Evolutionary conservation across 768 basidiomycete species (phyloP).

Genomic region (Boletus speciosus): DNA sequence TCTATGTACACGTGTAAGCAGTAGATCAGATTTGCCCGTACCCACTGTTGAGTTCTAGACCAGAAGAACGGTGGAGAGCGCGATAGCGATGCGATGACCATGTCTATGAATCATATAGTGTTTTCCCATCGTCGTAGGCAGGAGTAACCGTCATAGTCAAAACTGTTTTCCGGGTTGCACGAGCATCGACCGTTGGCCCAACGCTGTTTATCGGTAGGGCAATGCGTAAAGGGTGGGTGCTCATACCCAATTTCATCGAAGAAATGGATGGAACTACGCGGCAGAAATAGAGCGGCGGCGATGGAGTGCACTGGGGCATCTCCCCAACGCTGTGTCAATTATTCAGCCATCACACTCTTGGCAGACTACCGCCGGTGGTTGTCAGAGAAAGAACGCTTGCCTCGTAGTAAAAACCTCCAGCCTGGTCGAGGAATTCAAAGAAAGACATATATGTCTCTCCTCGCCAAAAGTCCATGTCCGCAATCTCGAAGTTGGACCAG

Average conservation of each 20-base stretch:
- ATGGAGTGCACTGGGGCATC: conserved; percentile 92
- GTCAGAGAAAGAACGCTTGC: conserved; percentile 26
- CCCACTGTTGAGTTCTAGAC: background rate
- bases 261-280: conserved; percentile 89
- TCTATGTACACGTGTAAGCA: background rate
- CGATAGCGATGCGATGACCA: background rate
- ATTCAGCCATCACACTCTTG: background rate
- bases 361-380: background rate
- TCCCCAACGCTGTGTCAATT: conserved; percentile 70
- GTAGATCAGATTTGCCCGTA: background rate
- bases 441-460: conserved; percentile 77
- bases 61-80: background rate
- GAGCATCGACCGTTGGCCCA: conserved; percentile 26
- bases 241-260: conserved; percentile 79
- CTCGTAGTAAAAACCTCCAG: conserved; percentile 38
- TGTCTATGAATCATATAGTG: background rate
- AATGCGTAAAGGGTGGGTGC: conserved; percentile 28
- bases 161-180: conserved; percentile 19
- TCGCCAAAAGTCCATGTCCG: conserved; percentile 80
- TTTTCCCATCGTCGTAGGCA: conserved; percentile 25
- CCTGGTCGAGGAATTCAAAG: conserved; percentile 75
- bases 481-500: conserved; percentile 96
- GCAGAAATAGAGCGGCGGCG: conserved; percentile 85
- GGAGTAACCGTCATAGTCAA: conserved; percentile 30
- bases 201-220: conserved; percentile 16